Conservation (phyloP, 2,329 filamentous ascomycete genomes). For the Coniochaeta sp. region DNA sequence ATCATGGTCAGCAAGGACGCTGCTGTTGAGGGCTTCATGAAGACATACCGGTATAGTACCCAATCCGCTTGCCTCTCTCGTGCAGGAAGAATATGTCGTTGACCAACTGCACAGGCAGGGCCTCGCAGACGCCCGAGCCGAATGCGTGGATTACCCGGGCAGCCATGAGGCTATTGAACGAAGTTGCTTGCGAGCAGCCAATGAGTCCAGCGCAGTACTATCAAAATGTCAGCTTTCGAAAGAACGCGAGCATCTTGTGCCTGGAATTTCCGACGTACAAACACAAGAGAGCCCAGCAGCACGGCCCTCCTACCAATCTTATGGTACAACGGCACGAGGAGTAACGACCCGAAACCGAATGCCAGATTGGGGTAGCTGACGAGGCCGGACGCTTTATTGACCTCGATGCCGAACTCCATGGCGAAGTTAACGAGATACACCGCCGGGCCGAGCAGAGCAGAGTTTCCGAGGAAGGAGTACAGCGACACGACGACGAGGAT, state of each 20-base stretch:
- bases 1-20: background rate
- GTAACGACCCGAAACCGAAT: conserved; percentile 49
- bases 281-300: conserved; percentile 31
- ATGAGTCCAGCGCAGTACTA: conserved; percentile 34
- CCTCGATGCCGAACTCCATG: conserved; percentile 41
- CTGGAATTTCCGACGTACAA: conserved; percentile 18
- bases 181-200: conserved; percentile 26
- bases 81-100: conserved; percentile 40
- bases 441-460: conserved; percentile 48
- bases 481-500: conserved; percentile 46
- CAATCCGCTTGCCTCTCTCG: conserved; percentile 44
- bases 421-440: conserved; percentile 51
- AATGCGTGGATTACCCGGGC: conserved; percentile 31
- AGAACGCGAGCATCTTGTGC: background rate
- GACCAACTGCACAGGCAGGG: conserved; percentile 35
- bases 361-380: conserved; percentile 55
- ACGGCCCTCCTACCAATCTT: conserved; percentile 36
- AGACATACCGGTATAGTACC: conserved; percentile 42
- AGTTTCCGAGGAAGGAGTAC: conserved; percentile 54
- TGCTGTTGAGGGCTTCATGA: background rate
- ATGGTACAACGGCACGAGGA: conserved; percentile 51
- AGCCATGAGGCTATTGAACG: conserved; percentile 29
- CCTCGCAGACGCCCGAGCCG: conserved; percentile 35
- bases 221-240: background rate
- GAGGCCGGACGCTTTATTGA: conserved; percentile 44